These are phyloP conservation scores for Carex kokanica DNA, from an alignment of 176 grass and related monocot genomes.

Conservation along the genomic window DNA sequence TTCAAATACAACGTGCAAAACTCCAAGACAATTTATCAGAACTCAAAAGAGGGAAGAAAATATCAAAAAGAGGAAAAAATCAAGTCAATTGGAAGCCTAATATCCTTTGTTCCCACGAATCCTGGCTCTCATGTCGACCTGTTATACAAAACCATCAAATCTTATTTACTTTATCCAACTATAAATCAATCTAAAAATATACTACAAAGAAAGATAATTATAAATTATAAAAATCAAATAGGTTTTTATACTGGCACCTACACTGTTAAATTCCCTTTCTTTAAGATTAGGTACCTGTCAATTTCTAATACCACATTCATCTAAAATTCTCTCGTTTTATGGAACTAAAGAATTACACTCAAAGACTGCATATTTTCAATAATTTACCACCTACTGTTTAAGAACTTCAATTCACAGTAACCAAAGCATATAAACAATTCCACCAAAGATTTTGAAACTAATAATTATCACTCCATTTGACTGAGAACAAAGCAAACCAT, in stretches of 20 bases:
- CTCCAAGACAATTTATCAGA: background rate
- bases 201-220: background rate
- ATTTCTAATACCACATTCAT: slow-evolving; percentile 17
- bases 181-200: background rate
- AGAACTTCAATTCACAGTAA: background rate
- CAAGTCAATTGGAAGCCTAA: slow-evolving; percentile 15
- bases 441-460: background rate
- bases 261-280: background rate
- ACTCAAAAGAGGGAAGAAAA: background rate
- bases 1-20: background rate
- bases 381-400: background rate
- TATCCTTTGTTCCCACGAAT: slow-evolving; percentile 98
- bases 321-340: background rate
- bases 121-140: slow-evolving; percentile 97
- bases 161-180: background rate
- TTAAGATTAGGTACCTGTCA: background rate
- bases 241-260: background rate
- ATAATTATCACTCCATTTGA: background rate
- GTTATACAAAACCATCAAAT: slow-evolving; percentile 28
- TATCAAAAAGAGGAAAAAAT: background rate
- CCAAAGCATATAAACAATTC: background rate
- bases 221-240: background rate
- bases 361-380: background rate
- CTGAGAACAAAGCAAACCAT: background rate
- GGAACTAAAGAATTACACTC: background rate